phyloP scores from a whole-genome alignment of 352 stramenopile species.

The Globisporangium irregulare region DNA sequence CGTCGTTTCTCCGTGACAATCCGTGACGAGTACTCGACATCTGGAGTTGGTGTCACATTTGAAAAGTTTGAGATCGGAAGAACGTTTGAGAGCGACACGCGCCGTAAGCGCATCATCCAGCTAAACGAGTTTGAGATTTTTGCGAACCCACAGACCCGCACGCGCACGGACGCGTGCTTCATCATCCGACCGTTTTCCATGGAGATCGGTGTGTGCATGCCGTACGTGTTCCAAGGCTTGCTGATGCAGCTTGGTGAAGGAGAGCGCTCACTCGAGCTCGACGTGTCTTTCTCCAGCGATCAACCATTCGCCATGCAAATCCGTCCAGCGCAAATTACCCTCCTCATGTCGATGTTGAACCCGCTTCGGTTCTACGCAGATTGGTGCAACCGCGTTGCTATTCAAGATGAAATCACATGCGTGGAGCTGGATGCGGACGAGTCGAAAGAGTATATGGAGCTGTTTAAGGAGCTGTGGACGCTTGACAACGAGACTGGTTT shows the following conservation, averaged over 20 bases:
- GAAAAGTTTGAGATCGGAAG: conserved; percentile 61
- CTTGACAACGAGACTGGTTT: conserved; percentile 53
- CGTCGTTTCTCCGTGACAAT: conserved; percentile 50
- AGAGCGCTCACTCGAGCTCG: conserved; percentile 46
- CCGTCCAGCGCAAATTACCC: conserved; percentile 57
- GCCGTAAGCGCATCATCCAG: conserved; percentile 45
- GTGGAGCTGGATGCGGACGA: conserved; percentile 46
- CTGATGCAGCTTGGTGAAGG: conserved; percentile 40
- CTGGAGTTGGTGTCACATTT: conserved; percentile 53
- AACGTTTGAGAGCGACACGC: conserved; percentile 24
- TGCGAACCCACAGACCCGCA: conserved; percentile 43
- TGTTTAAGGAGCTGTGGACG: conserved; percentile 57
- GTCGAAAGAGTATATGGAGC: conserved; percentile 53
- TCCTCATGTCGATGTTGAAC: conserved; percentile 54
- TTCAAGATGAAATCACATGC: conserved; percentile 62
- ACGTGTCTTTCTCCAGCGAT: conserved; percentile 39
- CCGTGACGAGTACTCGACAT: conserved; percentile 51
- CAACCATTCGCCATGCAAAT: conserved; percentile 46
- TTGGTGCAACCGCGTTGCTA: conserved; percentile 52
- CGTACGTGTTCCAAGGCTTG: conserved; percentile 62
- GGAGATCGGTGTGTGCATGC: conserved; percentile 59
- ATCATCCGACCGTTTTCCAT: conserved; percentile 54
- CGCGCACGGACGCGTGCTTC: conserved; percentile 34
- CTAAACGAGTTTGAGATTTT: conserved; percentile 70
- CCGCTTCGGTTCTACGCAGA: conserved; percentile 66